phyloP scores from a whole-genome alignment of 768 basidiomycete species.

The Dendrothele bispora region DNA sequence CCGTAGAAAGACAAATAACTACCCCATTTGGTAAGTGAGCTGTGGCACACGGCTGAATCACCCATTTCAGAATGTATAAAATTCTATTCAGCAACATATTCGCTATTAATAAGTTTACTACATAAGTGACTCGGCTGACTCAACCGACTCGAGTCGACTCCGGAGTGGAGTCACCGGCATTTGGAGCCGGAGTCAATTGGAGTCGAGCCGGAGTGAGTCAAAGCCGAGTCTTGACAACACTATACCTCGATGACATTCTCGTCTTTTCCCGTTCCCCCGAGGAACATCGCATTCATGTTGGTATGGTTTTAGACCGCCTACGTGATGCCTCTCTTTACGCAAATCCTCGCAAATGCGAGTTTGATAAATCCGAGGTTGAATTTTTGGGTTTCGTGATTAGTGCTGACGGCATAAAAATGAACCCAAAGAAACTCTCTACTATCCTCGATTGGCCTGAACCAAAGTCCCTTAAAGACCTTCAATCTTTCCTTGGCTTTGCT shows the following conservation, averaged over 20 bases:
- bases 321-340: slow-evolving; percentile 26
- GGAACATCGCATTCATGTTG: slow-evolving; percentile 34
- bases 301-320: slow-evolving; percentile 31
- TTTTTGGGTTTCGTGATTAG: slow-evolving; percentile 38
- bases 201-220: no score
- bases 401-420: slow-evolving; percentile 32
- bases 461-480: slow-evolving; percentile 21
- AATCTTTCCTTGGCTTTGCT: slow-evolving; percentile 35
- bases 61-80: no score
- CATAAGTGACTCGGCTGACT: no score
- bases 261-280: slow-evolving; percentile 35
- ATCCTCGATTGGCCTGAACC: slow-evolving; percentile 37
- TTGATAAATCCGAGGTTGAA: slow-evolving; percentile 33
- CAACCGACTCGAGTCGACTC: no score
- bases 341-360: slow-evolving; percentile 42
- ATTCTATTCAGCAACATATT: no score
- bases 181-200: no score
- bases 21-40: no score
- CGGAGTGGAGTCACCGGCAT: no score
- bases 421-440: slow-evolving; percentile 34
- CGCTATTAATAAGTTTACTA: no score
- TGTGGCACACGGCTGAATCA: no score
- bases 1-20: no score
- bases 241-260: slow-evolving; percentile 45
- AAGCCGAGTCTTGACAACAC: no score